Evolutionary conservation across 2,329 filamentous ascomycete species (phyloP), one percentile per base, ranked within the genome.

Genomic region (Pseudonectria foliicola): DNA sequence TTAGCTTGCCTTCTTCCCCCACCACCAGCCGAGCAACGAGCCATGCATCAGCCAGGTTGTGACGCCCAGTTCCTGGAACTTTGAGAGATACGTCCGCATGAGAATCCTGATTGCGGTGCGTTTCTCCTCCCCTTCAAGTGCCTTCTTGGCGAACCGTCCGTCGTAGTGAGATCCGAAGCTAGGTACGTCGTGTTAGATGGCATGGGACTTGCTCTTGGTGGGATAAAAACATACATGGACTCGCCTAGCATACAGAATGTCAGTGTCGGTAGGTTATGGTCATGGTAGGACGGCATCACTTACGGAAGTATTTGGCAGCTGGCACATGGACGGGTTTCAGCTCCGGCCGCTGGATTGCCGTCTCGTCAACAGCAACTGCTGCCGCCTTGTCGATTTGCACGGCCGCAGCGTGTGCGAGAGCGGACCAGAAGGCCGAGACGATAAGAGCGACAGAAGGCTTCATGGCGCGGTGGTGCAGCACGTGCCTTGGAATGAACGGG

Each of bases 11-110:
- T 63, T 65, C 31, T 67, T 67, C 48, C 85, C 86, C 85, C 85
- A 90, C 83, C 84, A 90, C 85, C 85, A 92, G 6, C 85, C 85
- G 23, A 92, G 65, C 21, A 90, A 64, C n/a, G 82, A 83, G n/a
- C 84, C 82, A 53, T 90, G 85, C 50, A 85, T 84, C 40, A 90
- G 74, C 85, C 85, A 90, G 6, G 85, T 88, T 56, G 89, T 80
- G 38, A 88, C 59, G 3, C 76, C 73, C 21, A 85, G 67, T 25
- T 76, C 71, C 31, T 68, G 64, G 51, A 84, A 82, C 21, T 80
- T 84, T 27, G 72, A 65, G 31, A 90, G 67, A 55, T 88, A 90
- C 18, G 84, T 79, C 49, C 80, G 75, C 34, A 87, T 70, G 48
- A 90, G 74, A 44, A 79, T 70, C 33, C 69, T 71, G 38, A 88